phyloP scores from a whole-genome alignment of 2,329 filamentous ascomycete genomes.

The Trichoderma sp. region DNA sequence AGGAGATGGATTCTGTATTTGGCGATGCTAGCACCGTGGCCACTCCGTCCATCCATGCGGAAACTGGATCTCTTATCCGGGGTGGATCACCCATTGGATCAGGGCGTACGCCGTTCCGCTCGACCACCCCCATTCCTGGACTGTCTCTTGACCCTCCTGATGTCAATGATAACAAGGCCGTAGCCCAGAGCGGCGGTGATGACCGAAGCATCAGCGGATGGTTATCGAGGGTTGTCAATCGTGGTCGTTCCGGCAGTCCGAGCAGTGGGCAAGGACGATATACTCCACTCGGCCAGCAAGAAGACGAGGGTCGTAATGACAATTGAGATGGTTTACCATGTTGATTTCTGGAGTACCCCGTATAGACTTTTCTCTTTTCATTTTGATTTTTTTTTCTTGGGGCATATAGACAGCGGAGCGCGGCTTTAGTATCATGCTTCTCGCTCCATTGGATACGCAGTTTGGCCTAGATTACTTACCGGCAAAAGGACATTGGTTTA shows the following conservation, averaged over 20 bases:
- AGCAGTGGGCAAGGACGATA: constrained; percentile 43
- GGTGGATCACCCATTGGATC: constrained; percentile 71
- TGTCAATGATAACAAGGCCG: constrained; percentile 45
- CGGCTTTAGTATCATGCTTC: not conserved
- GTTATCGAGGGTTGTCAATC: constrained; percentile 42
- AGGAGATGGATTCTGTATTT: constrained; percentile 95
- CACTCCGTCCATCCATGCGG: constrained; percentile 70
- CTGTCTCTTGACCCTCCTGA: constrained; percentile 76
- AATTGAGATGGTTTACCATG: constrained; percentile 25
- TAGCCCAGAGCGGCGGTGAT: constrained; percentile 32
- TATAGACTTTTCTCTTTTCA: constrained; percentile 29
- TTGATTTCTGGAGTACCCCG: constrained; percentile 20
- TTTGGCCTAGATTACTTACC: constrained; percentile 6
- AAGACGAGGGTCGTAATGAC: constrained; percentile 33
- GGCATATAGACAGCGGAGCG: constrained; percentile 39
- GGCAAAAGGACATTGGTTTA: not conserved
- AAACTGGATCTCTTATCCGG: constrained; percentile 79
- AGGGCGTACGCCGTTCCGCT: constrained; percentile 51
- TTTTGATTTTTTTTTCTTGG: not conserved
- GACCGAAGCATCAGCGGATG: constrained; percentile 50
- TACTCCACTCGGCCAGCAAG: constrained; percentile 41
- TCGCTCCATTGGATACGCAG: not conserved
- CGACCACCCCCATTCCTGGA: constrained; percentile 70
- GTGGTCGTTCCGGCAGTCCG: constrained; percentile 38
- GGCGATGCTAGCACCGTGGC: constrained; percentile 86